Conservation (phyloP, 768 basidiomycete species). For the Calocera cornea region DNA sequence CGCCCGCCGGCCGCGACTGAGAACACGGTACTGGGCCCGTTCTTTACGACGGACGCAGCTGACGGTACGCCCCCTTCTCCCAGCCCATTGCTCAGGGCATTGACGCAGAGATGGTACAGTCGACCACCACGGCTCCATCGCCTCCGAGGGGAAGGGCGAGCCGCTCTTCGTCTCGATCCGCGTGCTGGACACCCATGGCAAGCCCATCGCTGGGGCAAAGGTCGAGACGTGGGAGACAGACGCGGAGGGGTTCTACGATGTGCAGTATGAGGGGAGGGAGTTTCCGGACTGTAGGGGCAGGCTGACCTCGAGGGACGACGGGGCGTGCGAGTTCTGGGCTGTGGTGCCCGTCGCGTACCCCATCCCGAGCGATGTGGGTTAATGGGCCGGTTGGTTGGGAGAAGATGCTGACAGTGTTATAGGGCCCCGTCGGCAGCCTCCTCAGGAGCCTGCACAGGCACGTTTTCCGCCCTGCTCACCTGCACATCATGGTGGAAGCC, state of each 20-base stretch:
- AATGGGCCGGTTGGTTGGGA: not conserved
- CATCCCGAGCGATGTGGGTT: slow-evolving; percentile 53
- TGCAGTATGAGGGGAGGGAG: slow-evolving; percentile 41
- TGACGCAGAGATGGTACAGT: too few relatives aligned
- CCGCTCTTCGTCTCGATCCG: slow-evolving; percentile 71
- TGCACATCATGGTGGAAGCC: slow-evolving; percentile 62
- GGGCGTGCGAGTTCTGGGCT: slow-evolving; percentile 55
- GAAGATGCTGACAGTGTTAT: slow-evolving; percentile 10
- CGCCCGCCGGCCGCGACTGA: slow-evolving; percentile 51
- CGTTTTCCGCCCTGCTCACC: slow-evolving; percentile 63
- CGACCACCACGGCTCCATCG: slow-evolving; percentile 55
- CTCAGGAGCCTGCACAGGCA: slow-evolving; percentile 45
- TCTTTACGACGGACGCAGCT: slow-evolving; percentile 64
- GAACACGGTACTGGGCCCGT: slow-evolving; percentile 68
- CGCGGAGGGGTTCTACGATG: slow-evolving; percentile 29
- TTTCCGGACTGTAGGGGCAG: slow-evolving; percentile 64
- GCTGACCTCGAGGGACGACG: slow-evolving; percentile 43
- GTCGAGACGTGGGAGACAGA: slow-evolving; percentile 85
- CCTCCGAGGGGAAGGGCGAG: slow-evolving; percentile 76
- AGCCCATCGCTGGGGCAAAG: slow-evolving; percentile 47
- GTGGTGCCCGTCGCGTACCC: slow-evolving; percentile 58
- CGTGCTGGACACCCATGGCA: slow-evolving; percentile 47
- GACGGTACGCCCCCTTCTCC: slow-evolving; percentile 35
- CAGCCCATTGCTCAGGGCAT: too few relatives aligned
- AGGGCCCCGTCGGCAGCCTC: slow-evolving; percentile 61